These are phyloP conservation scores for Hypoxylon sp. DNA, from an alignment of 2,329 filamentous ascomycete genomes.

Conservation along the genomic window DNA sequence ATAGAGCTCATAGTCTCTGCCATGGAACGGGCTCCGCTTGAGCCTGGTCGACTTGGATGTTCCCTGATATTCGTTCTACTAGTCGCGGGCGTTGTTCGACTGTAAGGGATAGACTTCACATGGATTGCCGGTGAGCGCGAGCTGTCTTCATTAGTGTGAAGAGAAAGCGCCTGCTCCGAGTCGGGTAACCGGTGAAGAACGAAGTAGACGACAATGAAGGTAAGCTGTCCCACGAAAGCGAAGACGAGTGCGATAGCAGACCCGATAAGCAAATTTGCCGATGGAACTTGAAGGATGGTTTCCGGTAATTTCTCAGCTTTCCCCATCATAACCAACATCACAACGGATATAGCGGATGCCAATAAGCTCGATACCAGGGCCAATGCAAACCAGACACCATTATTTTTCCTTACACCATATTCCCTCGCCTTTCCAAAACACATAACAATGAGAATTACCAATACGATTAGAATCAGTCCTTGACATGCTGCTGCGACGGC, in stretches of 20 bases:
- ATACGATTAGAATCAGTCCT: conserved; percentile 55
- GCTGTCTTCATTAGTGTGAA: conserved; percentile 55
- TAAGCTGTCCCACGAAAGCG: conserved; percentile 63
- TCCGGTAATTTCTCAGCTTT: conserved; percentile 52
- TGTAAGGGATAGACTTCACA: conserved; percentile 69
- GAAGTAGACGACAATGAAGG: conserved; percentile 64
- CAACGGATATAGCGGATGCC: conserved; percentile 62
- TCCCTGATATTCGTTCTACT: conserved; percentile 54
- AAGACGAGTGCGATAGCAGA: conserved; percentile 62
- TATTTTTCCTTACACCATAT: conserved; percentile 47
- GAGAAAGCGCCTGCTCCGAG: conserved; percentile 49
- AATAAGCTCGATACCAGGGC: conserved; percentile 58
- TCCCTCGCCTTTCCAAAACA: conserved; percentile 50
- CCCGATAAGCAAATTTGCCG: conserved; percentile 60
- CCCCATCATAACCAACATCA: conserved; percentile 59
- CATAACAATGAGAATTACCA: conserved; percentile 55
- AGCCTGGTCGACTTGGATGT: conserved; percentile 60
- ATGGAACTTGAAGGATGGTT: conserved; percentile 55
- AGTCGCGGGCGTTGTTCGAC: conserved; percentile 59
- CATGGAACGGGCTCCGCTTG: conserved; percentile 62
- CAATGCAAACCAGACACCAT: conserved; percentile 55
- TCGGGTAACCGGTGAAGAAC: conserved; percentile 56
- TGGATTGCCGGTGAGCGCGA: conserved; percentile 54
- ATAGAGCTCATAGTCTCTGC: conserved; percentile 64
- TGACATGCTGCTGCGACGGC: conserved; percentile 59